These are phyloP conservation scores for Sicyos edulis DNA, from an alignment of 306 rosid species.

Conservation along the genomic window DNA sequence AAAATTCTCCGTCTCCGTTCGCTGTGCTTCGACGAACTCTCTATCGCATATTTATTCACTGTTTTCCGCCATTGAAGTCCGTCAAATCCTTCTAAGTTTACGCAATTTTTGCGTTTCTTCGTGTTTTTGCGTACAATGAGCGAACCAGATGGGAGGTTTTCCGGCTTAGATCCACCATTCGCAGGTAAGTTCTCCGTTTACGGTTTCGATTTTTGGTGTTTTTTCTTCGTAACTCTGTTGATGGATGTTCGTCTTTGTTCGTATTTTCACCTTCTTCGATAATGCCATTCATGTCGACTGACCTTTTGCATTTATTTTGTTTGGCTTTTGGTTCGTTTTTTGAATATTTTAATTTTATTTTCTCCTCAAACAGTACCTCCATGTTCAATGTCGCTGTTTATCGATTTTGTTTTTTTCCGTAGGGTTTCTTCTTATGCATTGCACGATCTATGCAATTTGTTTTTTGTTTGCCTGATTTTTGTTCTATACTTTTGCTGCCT, in stretches of 20 bases:
- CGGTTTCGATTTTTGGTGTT: neutral
- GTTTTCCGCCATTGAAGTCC: conserved; percentile 14
- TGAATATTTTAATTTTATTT: neutral
- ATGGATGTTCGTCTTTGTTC: conserved; percentile 17
- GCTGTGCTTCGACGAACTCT: neutral
- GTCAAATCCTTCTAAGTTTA: conserved; percentile 7
- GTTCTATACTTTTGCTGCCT: conserved; percentile 7
- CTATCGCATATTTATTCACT: neutral
- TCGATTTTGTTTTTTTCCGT: conserved; percentile 13
- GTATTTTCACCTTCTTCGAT: conserved; percentile 10
- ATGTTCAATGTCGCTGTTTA: conserved; percentile 14
- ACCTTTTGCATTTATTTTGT: conserved; percentile 17
- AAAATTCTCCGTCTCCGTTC: conserved; percentile 19
- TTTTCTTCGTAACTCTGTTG: conserved; percentile 10
- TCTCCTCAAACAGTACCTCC: conserved; percentile 2
- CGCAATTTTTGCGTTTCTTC: conserved; percentile 8
- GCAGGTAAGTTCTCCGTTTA: conserved; percentile 34
- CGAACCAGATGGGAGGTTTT: conserved; percentile 37
- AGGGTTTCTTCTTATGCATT: conserved; percentile 15
- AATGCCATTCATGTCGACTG: conserved; percentile 18
- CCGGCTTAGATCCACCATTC: conserved; percentile 37
- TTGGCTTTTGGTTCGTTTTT: neutral
- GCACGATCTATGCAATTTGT: conserved; percentile 5
- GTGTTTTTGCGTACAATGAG: conserved; percentile 32
- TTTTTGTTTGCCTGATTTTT: conserved; percentile 8